These are phyloP conservation scores for Leptodermis oblonga DNA, from an alignment of 257 asterid genomes.

Conservation along the genomic window DNA sequence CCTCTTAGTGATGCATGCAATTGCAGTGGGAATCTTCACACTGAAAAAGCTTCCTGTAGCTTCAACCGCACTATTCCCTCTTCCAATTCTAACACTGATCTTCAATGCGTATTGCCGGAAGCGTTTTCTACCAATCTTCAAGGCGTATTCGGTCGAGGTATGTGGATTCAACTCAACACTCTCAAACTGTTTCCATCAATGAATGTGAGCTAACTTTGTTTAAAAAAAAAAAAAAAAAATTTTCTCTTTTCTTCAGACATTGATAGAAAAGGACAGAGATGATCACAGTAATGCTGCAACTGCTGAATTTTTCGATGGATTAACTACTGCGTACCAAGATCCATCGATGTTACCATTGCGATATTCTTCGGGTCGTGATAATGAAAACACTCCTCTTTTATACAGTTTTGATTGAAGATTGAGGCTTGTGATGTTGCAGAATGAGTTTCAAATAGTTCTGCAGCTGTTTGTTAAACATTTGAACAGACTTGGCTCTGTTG, in stretches of 20 bases:
- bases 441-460: not conserved
- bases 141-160: slow-evolving; percentile 34
- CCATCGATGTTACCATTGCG: slow-evolving; percentile 49
- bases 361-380: slow-evolving; percentile 32
- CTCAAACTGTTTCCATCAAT: not conserved
- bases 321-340: slow-evolving; percentile 59
- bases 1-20: slow-evolving; percentile 32
- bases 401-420: slow-evolving; percentile 16
- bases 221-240: too few relatives aligned
- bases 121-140: slow-evolving; percentile 33
- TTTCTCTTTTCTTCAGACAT: slow-evolving; percentile 39
- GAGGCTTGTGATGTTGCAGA: slow-evolving; percentile 1
- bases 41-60: slow-evolving; percentile 33
- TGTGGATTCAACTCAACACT: not conserved
- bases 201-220: not conserved
- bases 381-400: slow-evolving; percentile 54
- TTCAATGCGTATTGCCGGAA: slow-evolving; percentile 39
- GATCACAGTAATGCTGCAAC: slow-evolving; percentile 50
- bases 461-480: not conserved
- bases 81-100: slow-evolving; percentile 31
- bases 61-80: slow-evolving; percentile 30
- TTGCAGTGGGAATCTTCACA: slow-evolving; percentile 36
- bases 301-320: slow-evolving; percentile 48
- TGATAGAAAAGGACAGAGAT: slow-evolving; percentile 63
- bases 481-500: slow-evolving; percentile 1